phyloP scores from a whole-genome alignment of 2,329 filamentous ascomycete genomes.

The Monosporascus sp. region DNA sequence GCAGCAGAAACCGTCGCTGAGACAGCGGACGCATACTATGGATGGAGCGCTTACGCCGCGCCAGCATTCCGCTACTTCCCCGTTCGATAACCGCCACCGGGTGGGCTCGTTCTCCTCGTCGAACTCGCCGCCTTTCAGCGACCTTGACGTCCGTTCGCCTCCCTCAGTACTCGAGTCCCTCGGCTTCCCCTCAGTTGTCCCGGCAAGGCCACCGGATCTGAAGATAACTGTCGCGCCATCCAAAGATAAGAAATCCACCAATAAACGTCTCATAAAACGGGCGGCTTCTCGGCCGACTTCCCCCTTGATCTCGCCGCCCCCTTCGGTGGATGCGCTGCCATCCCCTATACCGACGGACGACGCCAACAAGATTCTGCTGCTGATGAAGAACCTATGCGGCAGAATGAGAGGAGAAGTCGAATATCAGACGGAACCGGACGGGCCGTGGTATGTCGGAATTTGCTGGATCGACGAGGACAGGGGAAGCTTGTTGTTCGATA shows the following conservation, averaged over 20 bases:
- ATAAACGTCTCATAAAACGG: constrained; percentile 51
- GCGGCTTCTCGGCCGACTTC: constrained; percentile 53
- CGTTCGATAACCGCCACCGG: constrained; percentile 52
- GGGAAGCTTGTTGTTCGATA: constrained; percentile 70
- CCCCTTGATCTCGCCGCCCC: constrained; percentile 47
- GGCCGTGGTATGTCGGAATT: constrained; percentile 64
- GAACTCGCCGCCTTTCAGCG: constrained; percentile 47
- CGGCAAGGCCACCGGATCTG: constrained; percentile 29
- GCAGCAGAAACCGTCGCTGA: constrained; percentile 31
- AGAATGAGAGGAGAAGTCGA: constrained; percentile 75
- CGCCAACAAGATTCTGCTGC: constrained; percentile 63
- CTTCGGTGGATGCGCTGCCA: constrained; percentile 55
- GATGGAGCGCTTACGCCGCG: constrained; percentile 45
- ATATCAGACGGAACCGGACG: constrained; percentile 58
- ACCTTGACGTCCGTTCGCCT: constrained; percentile 36
- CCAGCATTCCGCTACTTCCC: constrained; percentile 33
- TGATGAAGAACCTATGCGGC: constrained; percentile 75
- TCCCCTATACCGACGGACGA: constrained; percentile 59
- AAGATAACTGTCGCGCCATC: constrained; percentile 27
- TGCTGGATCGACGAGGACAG: constrained; percentile 74
- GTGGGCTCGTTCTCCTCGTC: constrained; percentile 68
- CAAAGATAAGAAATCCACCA: constrained; percentile 44
- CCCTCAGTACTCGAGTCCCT: constrained; percentile 38
- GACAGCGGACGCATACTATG: constrained; percentile 55
- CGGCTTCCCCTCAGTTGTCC: constrained; percentile 35